phyloP scores from a whole-genome alignment of 2,329 filamentous ascomycete species.

The Fusarium fracticaudum region DNA sequence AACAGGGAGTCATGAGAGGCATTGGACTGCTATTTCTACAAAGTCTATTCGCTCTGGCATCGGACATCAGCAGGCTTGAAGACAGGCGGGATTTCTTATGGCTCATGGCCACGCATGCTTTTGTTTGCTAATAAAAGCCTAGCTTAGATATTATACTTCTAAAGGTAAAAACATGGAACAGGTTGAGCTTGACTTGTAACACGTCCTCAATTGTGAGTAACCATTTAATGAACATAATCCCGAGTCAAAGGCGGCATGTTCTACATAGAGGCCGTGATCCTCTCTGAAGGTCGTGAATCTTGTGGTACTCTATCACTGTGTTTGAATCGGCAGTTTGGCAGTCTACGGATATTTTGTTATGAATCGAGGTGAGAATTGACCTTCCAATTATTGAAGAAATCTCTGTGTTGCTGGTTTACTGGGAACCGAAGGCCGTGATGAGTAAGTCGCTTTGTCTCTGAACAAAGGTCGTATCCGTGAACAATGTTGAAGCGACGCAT shows the following conservation, averaged over 20 bases:
- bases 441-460: too few species aligned
- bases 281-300: too few species aligned
- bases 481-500: neutral
- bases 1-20: neutral
- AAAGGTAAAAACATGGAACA: too few species aligned
- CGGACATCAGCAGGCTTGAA: too few species aligned
- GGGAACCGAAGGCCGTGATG: accelerated
- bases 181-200: too few species aligned
- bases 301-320: too few species aligned
- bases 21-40: too few species aligned
- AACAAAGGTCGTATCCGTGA: neutral
- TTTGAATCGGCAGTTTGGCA: accelerated
- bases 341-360: accelerated
- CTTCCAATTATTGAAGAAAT: accelerated
- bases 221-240: too few species aligned
- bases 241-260: too few species aligned
- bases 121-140: neutral
- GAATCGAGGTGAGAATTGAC: too few species aligned
- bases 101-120: neutral
- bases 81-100: neutral
- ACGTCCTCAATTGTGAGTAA: too few species aligned
- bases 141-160: neutral
- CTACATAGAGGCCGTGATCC: accelerated
- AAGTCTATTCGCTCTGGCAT: too few species aligned
- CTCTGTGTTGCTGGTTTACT: accelerated